A percentile compares a stretch with the other conserved stretches of the same genome.
Conservation (phyloP, 306 rosid species). For the Glycyrrhiza uralensis region DNA sequence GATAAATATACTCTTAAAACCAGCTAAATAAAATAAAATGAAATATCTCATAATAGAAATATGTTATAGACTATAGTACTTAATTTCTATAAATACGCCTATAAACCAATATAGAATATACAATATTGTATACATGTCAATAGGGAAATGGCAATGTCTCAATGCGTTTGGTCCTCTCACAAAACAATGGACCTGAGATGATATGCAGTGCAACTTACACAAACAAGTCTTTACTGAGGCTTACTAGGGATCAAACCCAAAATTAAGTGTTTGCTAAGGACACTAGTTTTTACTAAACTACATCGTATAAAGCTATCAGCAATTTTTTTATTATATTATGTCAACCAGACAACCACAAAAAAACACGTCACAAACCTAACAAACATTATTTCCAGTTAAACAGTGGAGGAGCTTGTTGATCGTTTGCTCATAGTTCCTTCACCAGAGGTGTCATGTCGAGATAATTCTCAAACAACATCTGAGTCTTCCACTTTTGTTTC, state of each 20-base stretch:
- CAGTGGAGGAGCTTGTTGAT: too few relatives aligned
- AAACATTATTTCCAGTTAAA: slow-evolving; percentile 16
- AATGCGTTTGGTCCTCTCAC: too few relatives aligned
- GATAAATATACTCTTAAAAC: slow-evolving; percentile 11
- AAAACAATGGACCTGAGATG: too few relatives aligned
- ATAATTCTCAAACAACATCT: too few relatives aligned
- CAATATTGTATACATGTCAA: too few relatives aligned
- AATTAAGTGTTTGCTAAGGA: slow-evolving; percentile 8
- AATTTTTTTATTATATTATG: slow-evolving; percentile 10
- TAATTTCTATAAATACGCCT: not conserved
- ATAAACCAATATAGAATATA: not conserved
- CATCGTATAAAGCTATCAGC: not conserved
- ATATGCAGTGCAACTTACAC: too few relatives aligned
- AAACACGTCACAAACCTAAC: slow-evolving; percentile 24
- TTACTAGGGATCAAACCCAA: not conserved
- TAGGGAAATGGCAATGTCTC: too few relatives aligned
- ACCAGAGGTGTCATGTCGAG: too few relatives aligned
- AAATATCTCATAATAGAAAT: not conserved
- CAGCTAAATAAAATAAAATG: not conserved
- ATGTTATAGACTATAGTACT: not conserved
- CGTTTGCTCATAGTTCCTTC: too few relatives aligned
- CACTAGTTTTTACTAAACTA: not conserved
- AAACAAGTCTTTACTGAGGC: too few relatives aligned
- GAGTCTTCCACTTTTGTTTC: too few relatives aligned
- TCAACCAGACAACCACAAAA: slow-evolving; percentile 1